A percentile compares a stretch with the other conserved stretches of the same genome.
phyloP scores from a whole-genome alignment of 805 yeast genomes.

The Lipomyces oligophaga region DNA sequence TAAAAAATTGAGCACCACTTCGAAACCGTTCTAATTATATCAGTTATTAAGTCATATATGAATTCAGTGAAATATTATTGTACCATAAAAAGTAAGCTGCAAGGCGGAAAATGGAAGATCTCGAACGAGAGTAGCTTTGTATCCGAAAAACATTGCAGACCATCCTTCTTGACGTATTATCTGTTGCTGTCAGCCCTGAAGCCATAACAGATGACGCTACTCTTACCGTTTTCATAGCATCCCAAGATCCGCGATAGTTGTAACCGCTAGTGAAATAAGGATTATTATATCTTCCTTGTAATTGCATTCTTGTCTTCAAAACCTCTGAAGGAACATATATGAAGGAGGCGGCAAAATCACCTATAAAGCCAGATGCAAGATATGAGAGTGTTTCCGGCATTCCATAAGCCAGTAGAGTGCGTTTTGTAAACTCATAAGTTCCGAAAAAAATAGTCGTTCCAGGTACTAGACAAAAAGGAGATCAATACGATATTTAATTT shows the following conservation, averaged over 20 bases:
- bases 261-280: slow-evolving; percentile 77
- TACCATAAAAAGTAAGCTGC: slow-evolving; percentile 93
- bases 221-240: slow-evolving; percentile 56
- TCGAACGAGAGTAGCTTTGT: slow-evolving; percentile 86
- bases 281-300: slow-evolving; percentile 85
- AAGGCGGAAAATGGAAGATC: slow-evolving; percentile 95
- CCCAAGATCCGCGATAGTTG: slow-evolving; percentile 69
- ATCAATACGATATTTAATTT: too few relatives aligned
- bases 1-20: slow-evolving; percentile 35
- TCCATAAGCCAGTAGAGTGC: slow-evolving; percentile 59
- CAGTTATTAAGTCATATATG: background rate
- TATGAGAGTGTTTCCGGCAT: slow-evolving; percentile 77
- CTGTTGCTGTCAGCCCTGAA: slow-evolving; percentile 2
- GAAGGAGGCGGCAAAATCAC: slow-evolving; percentile 83
- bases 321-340: slow-evolving; percentile 96
- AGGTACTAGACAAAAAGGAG: slow-evolving; percentile 54
- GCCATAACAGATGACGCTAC: background rate
- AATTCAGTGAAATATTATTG: slow-evolving; percentile 39
- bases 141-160: slow-evolving; percentile 77
- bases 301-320: slow-evolving; percentile 83
- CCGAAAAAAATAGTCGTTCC: slow-evolving; percentile 92
- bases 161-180: slow-evolving; percentile 69
- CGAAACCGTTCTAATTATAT: slow-evolving; percentile 33
- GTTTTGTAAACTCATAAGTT: slow-evolving; percentile 78
- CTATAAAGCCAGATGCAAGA: slow-evolving; percentile 83